Evolutionary conservation across 2,329 filamentous ascomycete species (phyloP).

Genomic region (Colletotrichum tamarilloi): DNA sequence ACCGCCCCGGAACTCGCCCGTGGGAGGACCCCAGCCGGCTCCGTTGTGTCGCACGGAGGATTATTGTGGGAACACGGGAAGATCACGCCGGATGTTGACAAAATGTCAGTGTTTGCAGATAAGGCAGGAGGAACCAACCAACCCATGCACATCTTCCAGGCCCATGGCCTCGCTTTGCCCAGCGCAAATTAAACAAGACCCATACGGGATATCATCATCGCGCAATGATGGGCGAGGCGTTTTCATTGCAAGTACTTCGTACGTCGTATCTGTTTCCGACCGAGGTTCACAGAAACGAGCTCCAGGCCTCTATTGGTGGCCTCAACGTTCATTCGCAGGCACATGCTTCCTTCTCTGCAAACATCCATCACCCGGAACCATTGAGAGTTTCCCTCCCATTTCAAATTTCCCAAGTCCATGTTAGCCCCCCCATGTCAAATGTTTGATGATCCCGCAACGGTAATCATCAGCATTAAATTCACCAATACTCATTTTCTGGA

Average conservation of each 20-base stretch:
- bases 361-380: background rate
- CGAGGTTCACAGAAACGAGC: background rate
- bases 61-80: no score
- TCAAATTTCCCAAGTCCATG: background rate
- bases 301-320: background rate
- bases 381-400: background rate
- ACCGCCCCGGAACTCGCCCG: no score
- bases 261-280: background rate
- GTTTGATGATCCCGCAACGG: slow-evolving; percentile 16
- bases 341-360: background rate
- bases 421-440: background rate
- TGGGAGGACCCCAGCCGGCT: no score
- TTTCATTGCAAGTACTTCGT: background rate
- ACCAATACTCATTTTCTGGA: background rate
- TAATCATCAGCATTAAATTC: background rate
- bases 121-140: background rate
- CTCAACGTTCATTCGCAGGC: background rate
- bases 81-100: background rate
- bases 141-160: background rate
- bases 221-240: background rate
- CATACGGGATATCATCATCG: background rate
- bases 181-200: background rate
- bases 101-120: background rate
- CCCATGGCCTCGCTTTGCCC: background rate
- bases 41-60: background rate